Conservation (phyloP, 2,329 filamentous ascomycete genomes). For the Escovopsis sp. region DNA sequence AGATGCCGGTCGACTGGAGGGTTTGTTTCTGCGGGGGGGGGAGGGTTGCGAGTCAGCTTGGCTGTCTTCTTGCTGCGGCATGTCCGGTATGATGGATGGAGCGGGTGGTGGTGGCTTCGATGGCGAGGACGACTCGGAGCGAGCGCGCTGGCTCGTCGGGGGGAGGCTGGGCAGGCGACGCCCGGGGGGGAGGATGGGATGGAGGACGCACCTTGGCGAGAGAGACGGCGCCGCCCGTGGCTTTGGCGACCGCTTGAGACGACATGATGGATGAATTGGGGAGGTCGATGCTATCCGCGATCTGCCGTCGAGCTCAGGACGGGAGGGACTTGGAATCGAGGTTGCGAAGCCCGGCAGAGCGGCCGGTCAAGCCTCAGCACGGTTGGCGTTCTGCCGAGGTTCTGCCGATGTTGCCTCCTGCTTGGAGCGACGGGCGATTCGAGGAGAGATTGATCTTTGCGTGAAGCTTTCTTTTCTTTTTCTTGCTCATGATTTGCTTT, state of each 20-base stretch:
- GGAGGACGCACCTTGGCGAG: conserved; percentile 40
- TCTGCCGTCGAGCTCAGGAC: conserved; percentile 1
- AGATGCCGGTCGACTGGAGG: conserved; percentile 76
- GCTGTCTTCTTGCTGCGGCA: too few species aligned
- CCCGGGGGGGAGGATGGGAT: conserved; percentile 4
- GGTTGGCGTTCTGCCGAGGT: conserved; percentile 12
- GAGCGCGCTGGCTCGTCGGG: background rate
- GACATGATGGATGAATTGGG: conserved; percentile 35
- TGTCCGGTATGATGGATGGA: too few species aligned
- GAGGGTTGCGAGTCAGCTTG: conserved; percentile 8
- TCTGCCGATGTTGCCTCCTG: conserved; percentile 9
- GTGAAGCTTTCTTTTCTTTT: too few species aligned
- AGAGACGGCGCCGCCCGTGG: conserved; percentile 37
- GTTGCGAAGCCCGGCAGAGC: conserved; percentile 14
- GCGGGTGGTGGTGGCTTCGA: too few species aligned
- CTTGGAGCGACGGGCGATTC: too few species aligned
- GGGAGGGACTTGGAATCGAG: background rate
- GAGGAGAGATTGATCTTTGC: too few species aligned
- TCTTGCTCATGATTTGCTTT: too few species aligned
- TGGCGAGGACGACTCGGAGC: too few species aligned
- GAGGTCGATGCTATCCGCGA: conserved; percentile 3
- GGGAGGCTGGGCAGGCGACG: background rate
- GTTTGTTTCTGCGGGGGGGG: conserved; percentile 69
- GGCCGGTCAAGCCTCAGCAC: conserved; percentile 7
- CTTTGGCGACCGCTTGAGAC: conserved; percentile 44